Evolutionary conservation across 192 early-diverging fungal genomes (phyloP).

Genomic region (Phycomyces blakesleeanus): DNA sequence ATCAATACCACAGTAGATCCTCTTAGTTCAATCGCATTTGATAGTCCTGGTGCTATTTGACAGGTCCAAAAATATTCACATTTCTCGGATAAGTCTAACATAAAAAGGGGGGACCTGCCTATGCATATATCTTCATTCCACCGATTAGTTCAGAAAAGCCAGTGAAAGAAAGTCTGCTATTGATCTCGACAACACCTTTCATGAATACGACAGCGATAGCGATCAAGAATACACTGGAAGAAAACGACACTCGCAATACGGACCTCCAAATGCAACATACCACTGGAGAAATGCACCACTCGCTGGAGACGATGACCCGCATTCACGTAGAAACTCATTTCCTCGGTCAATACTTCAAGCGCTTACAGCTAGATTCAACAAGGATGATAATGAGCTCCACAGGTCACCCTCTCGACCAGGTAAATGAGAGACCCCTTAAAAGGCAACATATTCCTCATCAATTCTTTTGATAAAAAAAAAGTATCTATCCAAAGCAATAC

Average conservation of each 20-base stretch:
- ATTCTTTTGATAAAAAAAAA: neutral
- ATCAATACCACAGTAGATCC: neutral
- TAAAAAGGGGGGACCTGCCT: slow-evolving; percentile 1
- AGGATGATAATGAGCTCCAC: neutral
- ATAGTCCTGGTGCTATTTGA: neutral
- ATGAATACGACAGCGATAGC: slow-evolving; percentile 8
- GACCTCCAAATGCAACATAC: neutral
- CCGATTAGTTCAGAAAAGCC: slow-evolving; percentile 9
- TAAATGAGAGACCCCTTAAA: neutral
- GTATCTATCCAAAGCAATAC: slow-evolving; percentile 15
- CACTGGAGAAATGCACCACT: neutral
- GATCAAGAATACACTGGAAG: neutral
- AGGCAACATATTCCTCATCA: neutral
- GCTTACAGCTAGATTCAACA: neutral
- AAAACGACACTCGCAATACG: neutral
- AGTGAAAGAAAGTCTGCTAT: slow-evolving; percentile 11
- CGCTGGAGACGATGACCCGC: neutral
- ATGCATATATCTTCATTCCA: neutral
- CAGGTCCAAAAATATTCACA: slow-evolving; percentile 4
- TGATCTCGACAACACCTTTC: slow-evolving; percentile 12
- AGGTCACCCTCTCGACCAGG: slow-evolving; percentile 7
- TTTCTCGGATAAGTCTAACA: neutral
- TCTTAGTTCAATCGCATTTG: neutral
- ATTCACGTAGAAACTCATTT: neutral
- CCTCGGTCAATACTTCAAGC: neutral